phyloP scores from a whole-genome alignment of 2,329 filamentous ascomycete genomes.

The Nigrograna mackinnonii region DNA sequence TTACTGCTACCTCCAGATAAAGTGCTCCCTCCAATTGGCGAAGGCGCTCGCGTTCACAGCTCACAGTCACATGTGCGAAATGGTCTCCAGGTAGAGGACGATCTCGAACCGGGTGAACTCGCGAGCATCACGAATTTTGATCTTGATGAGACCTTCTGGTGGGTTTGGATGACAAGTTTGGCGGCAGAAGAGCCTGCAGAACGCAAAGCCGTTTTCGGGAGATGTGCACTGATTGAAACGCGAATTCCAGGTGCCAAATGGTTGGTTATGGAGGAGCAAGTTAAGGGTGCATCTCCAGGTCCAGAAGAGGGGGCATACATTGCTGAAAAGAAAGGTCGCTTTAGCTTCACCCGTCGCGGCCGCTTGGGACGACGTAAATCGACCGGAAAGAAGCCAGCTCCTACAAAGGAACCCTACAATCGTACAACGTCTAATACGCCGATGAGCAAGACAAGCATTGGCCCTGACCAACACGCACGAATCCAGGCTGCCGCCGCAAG shows the following conservation, averaged over 20 bases:
- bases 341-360: slow-evolving; percentile 78
- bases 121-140: slow-evolving; percentile 87
- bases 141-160: slow-evolving; percentile 97
- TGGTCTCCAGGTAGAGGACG: slow-evolving; percentile 69
- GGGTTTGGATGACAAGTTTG: slow-evolving; percentile 98
- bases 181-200: slow-evolving; percentile 84
- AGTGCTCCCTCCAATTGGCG: slow-evolving; percentile 81
- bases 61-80: slow-evolving; percentile 75
- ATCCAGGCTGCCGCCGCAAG: slow-evolving; percentile 90
- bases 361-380: slow-evolving; percentile 62
- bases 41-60: slow-evolving; percentile 70
- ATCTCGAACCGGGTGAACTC: slow-evolving; percentile 87
- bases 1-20: slow-evolving; percentile 87
- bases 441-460: slow-evolving; percentile 80
- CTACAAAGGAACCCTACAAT: slow-evolving; percentile 56
- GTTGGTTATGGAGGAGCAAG: slow-evolving; percentile 95
- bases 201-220: slow-evolving; percentile 90
- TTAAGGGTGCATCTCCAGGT: slow-evolving; percentile 87
- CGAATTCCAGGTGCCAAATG: slow-evolving; percentile 79
- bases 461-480: slow-evolving; percentile 86
- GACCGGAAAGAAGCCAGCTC: slow-evolving; percentile 46
- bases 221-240: slow-evolving; percentile 91
- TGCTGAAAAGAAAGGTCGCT: slow-evolving; percentile 92
- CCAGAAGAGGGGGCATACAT: slow-evolving; percentile 86
- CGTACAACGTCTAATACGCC: slow-evolving; percentile 54